Conservation (phyloP, 2,329 filamentous ascomycete genomes). For the Fusarium pseudograminearum region DNA sequence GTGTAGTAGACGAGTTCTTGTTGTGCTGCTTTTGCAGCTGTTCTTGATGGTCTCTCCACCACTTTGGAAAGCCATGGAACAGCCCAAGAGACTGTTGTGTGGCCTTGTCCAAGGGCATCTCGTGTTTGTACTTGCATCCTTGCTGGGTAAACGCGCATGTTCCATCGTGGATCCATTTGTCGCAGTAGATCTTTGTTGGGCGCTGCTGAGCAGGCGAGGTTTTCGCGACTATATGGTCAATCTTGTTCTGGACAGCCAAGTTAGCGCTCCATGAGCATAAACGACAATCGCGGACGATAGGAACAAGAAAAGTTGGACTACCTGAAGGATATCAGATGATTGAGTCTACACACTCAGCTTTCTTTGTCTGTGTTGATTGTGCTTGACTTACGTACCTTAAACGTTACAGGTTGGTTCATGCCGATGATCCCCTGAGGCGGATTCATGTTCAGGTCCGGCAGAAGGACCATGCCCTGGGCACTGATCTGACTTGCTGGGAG, state of each 20-base stretch:
- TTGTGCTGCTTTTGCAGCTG: slow-evolving; percentile 53
- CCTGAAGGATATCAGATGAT: slow-evolving; percentile 52
- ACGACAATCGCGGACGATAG: background rate
- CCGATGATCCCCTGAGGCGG: slow-evolving; percentile 55
- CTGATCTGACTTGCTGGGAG: slow-evolving; percentile 58
- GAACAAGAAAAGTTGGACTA: slow-evolving; percentile 38
- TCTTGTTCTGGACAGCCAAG: slow-evolving; percentile 46
- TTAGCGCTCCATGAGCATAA: slow-evolving; percentile 7
- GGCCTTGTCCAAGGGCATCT: slow-evolving; percentile 79
- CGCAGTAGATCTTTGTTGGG: slow-evolving; percentile 79
- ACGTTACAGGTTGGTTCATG: slow-evolving; percentile 53
- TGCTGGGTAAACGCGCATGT: slow-evolving; percentile 87
- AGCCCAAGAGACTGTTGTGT: slow-evolving; percentile 79
- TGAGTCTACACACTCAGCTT: slow-evolving; percentile 49
- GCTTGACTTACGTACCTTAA: slow-evolving; percentile 55
- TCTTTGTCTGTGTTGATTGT: slow-evolving; percentile 22
- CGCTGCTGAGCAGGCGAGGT: slow-evolving; percentile 57
- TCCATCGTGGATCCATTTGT: slow-evolving; percentile 89
- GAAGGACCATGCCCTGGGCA: slow-evolving; percentile 59
- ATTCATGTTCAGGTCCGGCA: slow-evolving; percentile 57
- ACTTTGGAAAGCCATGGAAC: slow-evolving; percentile 70
- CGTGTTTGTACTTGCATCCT: slow-evolving; percentile 90
- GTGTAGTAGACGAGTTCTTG: background rate
- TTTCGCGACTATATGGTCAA: slow-evolving; percentile 51
- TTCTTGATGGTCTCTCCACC: slow-evolving; percentile 69